Percentiles rank a stretch among this genome's conserved stretches.
phyloP scores from a whole-genome alignment of 257 asterid genomes.

The Primulina huaijiensis region DNA sequence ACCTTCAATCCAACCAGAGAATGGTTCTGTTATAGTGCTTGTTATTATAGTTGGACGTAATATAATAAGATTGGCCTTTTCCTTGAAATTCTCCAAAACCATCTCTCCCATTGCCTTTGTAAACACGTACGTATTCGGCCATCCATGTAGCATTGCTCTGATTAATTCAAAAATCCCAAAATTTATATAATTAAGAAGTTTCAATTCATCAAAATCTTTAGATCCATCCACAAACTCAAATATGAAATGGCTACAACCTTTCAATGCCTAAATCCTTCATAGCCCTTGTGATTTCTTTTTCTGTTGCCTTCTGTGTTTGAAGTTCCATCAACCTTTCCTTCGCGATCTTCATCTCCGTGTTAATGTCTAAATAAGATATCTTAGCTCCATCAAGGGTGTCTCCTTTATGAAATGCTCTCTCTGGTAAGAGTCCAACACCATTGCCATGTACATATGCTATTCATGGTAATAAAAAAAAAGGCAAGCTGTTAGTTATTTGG shows the following conservation, averaged over 20 bases:
- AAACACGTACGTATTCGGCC: conserved; percentile 71
- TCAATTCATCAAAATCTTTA: not conserved
- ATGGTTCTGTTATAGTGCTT: conserved; percentile 52
- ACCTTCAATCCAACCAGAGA: conserved; percentile 70
- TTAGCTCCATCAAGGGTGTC: conserved; percentile 47
- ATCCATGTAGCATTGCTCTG: conserved; percentile 61
- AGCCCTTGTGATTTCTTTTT: conserved; percentile 33
- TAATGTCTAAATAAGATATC: conserved; percentile 38
- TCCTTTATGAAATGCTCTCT: conserved; percentile 38
- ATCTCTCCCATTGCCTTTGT: conserved; percentile 77
- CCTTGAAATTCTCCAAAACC: conserved; percentile 38
- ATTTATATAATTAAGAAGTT: not conserved
- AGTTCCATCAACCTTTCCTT: conserved; percentile 37
- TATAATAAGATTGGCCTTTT: conserved; percentile 31
- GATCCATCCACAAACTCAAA: not conserved
- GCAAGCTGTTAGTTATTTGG: not conserved
- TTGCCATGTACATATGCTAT: conserved; percentile 51
- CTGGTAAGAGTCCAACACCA: conserved; percentile 37
- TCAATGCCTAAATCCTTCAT: conserved; percentile 60
- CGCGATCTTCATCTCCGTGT: conserved; percentile 38
- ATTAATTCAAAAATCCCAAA: not conserved
- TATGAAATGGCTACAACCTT: conserved; percentile 33
- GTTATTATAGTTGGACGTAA: conserved; percentile 61
- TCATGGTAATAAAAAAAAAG: not conserved
- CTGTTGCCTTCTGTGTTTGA: conserved; percentile 24